phyloP scores from a whole-genome alignment of 1,139 yeast genomes.

The Casaregolazyma suthepensis region DNA sequence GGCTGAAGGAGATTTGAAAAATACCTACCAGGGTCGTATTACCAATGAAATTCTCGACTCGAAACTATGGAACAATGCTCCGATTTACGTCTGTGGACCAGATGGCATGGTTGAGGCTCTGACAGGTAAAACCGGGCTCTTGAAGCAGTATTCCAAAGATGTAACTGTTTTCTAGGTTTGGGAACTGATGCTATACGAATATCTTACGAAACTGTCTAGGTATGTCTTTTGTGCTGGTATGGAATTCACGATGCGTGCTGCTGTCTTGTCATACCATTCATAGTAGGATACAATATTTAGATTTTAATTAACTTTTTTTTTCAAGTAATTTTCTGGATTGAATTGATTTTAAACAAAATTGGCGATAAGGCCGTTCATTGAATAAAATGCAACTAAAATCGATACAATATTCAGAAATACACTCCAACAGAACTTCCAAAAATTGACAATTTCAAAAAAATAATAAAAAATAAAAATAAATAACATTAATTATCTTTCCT shows the following conservation, averaged over 20 bases:
- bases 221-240: not conserved
- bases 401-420: no score
- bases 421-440: not conserved
- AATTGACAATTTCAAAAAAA: not conserved
- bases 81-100: conserved; percentile 1
- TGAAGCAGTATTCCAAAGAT: not conserved
- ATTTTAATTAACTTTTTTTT: no score
- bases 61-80: not conserved
- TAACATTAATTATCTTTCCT: not conserved
- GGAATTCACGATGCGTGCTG: not conserved
- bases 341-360: no score
- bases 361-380: no score
- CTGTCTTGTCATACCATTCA: no score
- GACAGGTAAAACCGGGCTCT: not conserved
- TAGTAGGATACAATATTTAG: no score
- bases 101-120: not conserved
- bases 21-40: not conserved
- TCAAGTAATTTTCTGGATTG: no score
- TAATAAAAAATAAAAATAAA: no score
- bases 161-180: not conserved
- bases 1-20: not conserved
- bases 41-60: not conserved
- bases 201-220: not conserved
- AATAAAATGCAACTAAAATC: no score
- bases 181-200: not conserved